Percentiles rank a stretch among this genome's conserved stretches.
phyloP scores from a whole-genome alignment of 495 filamentous ascomycete species.

The Daldinia childiae region DNA sequence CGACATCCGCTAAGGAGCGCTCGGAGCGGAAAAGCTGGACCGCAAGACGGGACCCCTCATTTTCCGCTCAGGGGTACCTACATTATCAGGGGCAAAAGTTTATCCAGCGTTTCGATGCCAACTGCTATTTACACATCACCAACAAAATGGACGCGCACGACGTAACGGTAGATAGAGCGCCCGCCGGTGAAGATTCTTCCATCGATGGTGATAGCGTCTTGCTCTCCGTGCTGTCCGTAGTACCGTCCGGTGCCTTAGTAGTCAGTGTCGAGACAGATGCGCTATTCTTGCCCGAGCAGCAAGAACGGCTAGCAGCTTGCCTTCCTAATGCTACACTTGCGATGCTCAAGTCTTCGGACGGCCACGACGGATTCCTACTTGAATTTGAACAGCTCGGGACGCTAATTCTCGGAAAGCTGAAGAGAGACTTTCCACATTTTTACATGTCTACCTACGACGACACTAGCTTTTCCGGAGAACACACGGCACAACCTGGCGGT shows the following conservation, averaged over 20 bases:
- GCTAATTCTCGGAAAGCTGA: conserved; percentile 43
- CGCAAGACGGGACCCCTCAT: conserved; percentile 36
- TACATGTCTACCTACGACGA: conserved; percentile 31
- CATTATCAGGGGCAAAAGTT: conserved; percentile 55
- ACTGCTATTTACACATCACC: conserved; percentile 52
- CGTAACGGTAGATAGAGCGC: conserved; percentile 40
- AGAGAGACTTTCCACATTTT: conserved; percentile 40
- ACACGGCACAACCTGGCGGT: conserved; percentile 33
- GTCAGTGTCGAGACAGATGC: conserved; percentile 51
- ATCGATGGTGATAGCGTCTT: conserved; percentile 24
- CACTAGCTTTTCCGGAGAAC: conserved; percentile 5
- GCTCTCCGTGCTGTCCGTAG: conserved; percentile 28
- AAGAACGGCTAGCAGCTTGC: conserved; percentile 42
- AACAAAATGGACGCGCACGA: conserved; percentile 55
- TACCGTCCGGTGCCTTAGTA: conserved; percentile 44
- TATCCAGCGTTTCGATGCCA: conserved; percentile 51
- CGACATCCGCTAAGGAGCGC: conserved; percentile 11
- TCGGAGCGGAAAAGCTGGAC: conserved; percentile 35
- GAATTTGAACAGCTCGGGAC: conserved; percentile 47
- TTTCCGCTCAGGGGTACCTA: conserved; percentile 51
- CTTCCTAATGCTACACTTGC: conserved; percentile 46
- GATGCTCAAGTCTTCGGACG: conserved; percentile 44
- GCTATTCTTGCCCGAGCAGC: conserved; percentile 48
- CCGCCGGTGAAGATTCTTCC: neutral
- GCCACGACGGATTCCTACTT: conserved; percentile 52